Evolutionary conservation across 164 flowering plant genomes (phyloP), one percentile per base, ranked within the genome.

Genomic region (Vitis vinifera): DNA sequence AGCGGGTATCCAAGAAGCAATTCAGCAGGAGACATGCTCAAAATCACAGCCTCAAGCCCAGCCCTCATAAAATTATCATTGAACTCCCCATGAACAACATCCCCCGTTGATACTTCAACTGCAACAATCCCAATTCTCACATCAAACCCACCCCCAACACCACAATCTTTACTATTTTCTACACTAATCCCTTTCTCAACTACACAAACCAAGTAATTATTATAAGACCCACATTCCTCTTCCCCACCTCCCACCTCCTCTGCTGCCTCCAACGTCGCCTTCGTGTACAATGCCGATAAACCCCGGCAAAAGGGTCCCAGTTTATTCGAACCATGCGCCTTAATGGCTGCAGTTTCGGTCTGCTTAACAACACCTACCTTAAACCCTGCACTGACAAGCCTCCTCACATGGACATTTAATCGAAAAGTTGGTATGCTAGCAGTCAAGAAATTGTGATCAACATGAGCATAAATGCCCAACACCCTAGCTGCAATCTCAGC

Each of bases 371-470:
- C 17, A 17, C 17, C 17, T 17, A 17, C 17, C 17, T 17, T 17
- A 17, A 17, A 17, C 17, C 17, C 99, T 1, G 84, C 92, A 75
- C 78, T 80, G 51, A 95, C 99, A 27, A 95, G 85, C 73, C 98
- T 83, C 77, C 96, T 87, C 19, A 93, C 96, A 70, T 93, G 97
- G 56, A 95, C 84, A 68, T 84, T 76, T 47, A 95, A 69, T 73
- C 98, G 78, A 79, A 91, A 92, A 47, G 97, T 84, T n/a, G 98
- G 99, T 3, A 94, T 56, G 62, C 99, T 92, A 1, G 99, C 97
- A 0, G 97, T 95, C 72, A 90, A 63, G 71, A 95, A 93, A 17
- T 17, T 17, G 17, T 17, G 17, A 17, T 17, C 17, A 17, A 17
- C 17, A 17, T 17, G 17, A 17, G 17, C 17, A 17, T 17, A 17